Base-by-base conservation (phyloP, 495 filamentous ascomycete genomes). In the Margaritispora aquatica region DNA sequence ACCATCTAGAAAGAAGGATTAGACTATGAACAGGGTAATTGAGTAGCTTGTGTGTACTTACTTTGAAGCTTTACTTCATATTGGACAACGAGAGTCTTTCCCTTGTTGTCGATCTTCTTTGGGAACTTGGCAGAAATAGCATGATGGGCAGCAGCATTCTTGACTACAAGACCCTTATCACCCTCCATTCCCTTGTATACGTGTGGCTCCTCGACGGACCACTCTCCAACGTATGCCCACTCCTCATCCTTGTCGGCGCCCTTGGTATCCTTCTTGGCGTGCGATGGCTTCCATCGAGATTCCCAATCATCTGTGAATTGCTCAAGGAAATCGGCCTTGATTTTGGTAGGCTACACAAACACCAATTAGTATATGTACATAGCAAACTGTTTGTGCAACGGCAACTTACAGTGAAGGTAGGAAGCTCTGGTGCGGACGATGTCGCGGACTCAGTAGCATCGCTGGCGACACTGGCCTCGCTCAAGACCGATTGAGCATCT, bases 61-160 rank as follows among this genome's bases (percentile, higher is more conserved):
- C 90, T 92, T 76, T 99, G 95, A 63, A 96, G 88, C 85, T 99
- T 97, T 69, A 99, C 95, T 73, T 99, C 95, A 68, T 99, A 99
- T 76, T 99, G 95, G 53, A 97, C 92, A 57, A 99, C 95, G 50
- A 99, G 80, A 53, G 88, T 86, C 82, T 97, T 96, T 70, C 84
- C 90, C 84, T 94, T 97, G 80, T 94, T 94, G 74, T 97, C 88
- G 68, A 99, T 88, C 76, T 88, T 88, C 84, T 96, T 94, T 70
- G 86, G 80, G 81, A 99, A 97, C 76, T 97, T 97, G 76, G 95
- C 91, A 48, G 95, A 97, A 75, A 99, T 99, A 77, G 95, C 95
- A 78, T 99, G 94, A 75, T 97, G 95, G 62, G 94, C 94, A 62
- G 94, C 94, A 36, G 85, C 79, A 73, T 97, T 93, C 86, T 97